These are phyloP conservation scores for Ceratopteris richardii DNA, from an alignment of 75 land plant species.

Conservation along the genomic window DNA sequence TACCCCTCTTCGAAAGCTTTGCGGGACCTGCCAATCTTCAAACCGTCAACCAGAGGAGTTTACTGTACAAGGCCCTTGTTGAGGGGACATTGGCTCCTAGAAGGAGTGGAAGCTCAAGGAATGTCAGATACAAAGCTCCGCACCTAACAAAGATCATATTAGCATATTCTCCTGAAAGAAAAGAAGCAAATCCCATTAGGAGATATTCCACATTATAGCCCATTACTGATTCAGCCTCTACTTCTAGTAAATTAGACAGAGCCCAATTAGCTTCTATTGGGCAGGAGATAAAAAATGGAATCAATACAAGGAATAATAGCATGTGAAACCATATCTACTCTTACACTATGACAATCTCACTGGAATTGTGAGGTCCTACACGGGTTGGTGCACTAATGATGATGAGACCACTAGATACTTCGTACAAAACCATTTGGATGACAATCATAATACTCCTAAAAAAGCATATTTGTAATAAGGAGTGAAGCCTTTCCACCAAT, in stretches of 20 bases:
- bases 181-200: conserved; percentile 23
- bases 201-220: conserved; percentile 11
- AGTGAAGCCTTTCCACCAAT: background rate
- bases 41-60: conserved; percentile 11
- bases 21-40: conserved; percentile 12
- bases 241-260: conserved; percentile 5
- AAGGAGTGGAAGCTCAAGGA: conserved; percentile 18
- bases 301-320: conserved; percentile 4
- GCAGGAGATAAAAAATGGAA: conserved; percentile 1
- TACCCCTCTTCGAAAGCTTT: conserved; percentile 23
- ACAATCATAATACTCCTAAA: conserved; percentile 4
- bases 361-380: conserved; percentile 10
- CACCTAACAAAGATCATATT: conserved; percentile 27
- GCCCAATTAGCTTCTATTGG: conserved; percentile 4
- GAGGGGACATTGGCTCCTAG: conserved; percentile 20
- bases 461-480: background rate
- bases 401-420: conserved; percentile 10
- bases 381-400: conserved; percentile 12
- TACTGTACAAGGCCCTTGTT: conserved; percentile 11
- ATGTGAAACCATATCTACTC: conserved; percentile 13
- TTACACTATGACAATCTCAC: conserved; percentile 13
- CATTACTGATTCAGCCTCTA: conserved; percentile 10
- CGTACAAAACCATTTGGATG: conserved; percentile 5
- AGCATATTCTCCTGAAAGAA: conserved; percentile 22
- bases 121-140: conserved; percentile 31